These are phyloP conservation scores for Solanum ossicruentum DNA, from an alignment of 257 asterid species.

Conservation along the genomic window DNA sequence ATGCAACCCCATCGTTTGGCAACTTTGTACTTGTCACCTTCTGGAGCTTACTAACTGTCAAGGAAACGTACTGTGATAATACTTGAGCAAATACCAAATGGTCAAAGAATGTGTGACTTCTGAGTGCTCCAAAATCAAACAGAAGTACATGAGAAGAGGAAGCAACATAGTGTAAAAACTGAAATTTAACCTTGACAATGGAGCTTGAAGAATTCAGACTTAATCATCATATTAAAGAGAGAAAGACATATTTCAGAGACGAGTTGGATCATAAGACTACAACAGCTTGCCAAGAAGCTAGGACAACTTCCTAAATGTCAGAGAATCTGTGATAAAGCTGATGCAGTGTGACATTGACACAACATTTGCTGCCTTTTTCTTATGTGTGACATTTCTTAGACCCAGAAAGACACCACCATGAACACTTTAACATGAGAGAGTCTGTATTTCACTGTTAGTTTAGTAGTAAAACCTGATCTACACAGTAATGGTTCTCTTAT, in stretches of 20 bases:
- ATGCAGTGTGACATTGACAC: neutral
- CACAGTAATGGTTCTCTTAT: neutral
- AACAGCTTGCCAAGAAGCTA: neutral
- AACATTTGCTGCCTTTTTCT: neutral
- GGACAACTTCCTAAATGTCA: neutral
- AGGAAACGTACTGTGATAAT: conserved; percentile 25
- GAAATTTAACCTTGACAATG: neutral
- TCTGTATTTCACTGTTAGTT: neutral
- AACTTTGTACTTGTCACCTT: conserved; percentile 88
- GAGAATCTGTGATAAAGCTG: neutral
- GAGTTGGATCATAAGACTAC: neutral
- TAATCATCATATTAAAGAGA: neutral
- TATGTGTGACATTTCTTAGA: neutral
- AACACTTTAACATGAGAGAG: neutral
- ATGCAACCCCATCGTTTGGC: conserved; percentile 81
- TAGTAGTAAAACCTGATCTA: neutral
- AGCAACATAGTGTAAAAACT: neutral
- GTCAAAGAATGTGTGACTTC: neutral
- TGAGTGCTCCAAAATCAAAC: neutral
- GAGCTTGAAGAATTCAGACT: neutral
- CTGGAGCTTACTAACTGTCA: conserved; percentile 63
- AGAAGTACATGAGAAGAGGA: neutral
- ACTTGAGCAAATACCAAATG: neutral
- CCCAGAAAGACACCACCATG: neutral
- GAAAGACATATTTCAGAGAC: neutral